Evolutionary conservation across 2,329 filamentous ascomycete genomes (phyloP).

Genomic region (Polytolypa hystricis): DNA sequence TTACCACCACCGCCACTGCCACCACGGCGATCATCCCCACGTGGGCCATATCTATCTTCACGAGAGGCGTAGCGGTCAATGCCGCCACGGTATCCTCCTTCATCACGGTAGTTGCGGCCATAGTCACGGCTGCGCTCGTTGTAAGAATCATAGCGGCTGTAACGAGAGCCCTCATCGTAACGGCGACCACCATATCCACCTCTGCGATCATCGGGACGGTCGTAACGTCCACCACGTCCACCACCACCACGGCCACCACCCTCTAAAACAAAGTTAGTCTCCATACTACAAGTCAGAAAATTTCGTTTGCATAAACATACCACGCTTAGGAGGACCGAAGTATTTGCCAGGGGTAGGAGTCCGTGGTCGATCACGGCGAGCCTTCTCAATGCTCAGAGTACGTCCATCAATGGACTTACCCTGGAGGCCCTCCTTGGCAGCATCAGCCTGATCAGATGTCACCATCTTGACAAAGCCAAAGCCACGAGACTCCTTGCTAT

Average conservation of each 20-base stretch:
- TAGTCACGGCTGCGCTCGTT: constrained; percentile 35
- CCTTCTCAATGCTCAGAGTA: constrained; percentile 97
- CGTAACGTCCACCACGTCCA: constrained; percentile 33
- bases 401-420: constrained; percentile 91
- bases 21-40: constrained; percentile 37
- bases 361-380: constrained; percentile 83
- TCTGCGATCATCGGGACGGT: constrained; percentile 38
- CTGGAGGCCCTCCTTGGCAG: constrained; percentile 90
- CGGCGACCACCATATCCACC: constrained; percentile 34
- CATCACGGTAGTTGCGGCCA: constrained; percentile 16
- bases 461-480: constrained; percentile 99
- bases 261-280: no score
- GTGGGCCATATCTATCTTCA: constrained; percentile 32
- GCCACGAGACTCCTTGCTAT: constrained; percentile 95
- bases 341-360: constrained; percentile 98
- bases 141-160: constrained; percentile 39
- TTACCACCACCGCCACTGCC: constrained; percentile 41
- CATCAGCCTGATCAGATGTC: constrained; percentile 86
- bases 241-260: constrained; percentile 37
- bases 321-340: constrained; percentile 95
- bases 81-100: constrained; percentile 31
- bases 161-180: constrained; percentile 34
- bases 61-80: constrained; percentile 47
- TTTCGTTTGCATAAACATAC: constrained; percentile 54
- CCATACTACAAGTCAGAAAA: no score